These are phyloP conservation scores for Sicyos baderoa DNA, from an alignment of 306 rosid genomes.

Conservation along the genomic window DNA sequence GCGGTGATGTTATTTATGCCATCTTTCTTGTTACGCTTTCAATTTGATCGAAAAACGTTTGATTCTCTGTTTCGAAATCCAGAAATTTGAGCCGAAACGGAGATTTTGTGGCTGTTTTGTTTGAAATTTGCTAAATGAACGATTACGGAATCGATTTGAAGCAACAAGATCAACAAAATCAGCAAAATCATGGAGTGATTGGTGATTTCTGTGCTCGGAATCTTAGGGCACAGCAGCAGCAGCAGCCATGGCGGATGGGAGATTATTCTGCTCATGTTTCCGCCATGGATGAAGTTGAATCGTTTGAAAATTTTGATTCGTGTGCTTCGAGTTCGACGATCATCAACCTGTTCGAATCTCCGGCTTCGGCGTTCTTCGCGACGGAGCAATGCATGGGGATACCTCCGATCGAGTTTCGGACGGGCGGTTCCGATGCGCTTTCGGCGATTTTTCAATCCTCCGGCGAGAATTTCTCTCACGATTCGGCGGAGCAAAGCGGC, in stretches of 20 bases:
- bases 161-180: conserved; percentile 22
- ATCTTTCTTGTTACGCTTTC: background rate
- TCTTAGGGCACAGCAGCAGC: conserved; percentile 39
- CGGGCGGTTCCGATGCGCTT: conserved; percentile 7
- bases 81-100: background rate
- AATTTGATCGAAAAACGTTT: background rate
- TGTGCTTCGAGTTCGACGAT: conserved; percentile 33
- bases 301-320: conserved; percentile 22
- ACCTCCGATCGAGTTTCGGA: conserved; percentile 41
- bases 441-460: background rate
- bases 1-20: conserved; percentile 13
- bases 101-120: background rate
- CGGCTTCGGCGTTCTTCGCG: conserved; percentile 57
- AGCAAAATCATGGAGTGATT: conserved; percentile 33
- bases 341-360: conserved; percentile 55
- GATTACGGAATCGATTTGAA: conserved; percentile 36
- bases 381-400: conserved; percentile 69
- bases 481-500: conserved; percentile 32
- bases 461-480: conserved; percentile 21
- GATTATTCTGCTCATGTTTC: conserved; percentile 33
- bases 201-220: conserved; percentile 24
- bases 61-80: background rate
- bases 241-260: conserved; percentile 40
- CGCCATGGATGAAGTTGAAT: conserved; percentile 22
- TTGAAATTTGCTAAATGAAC: background rate